A percentile compares a stretch with the other conserved stretches of the same genome.
Evolutionary conservation across 306 rosid genomes (phyloP).

Genomic region (Hippophae rhamnoides): DNA sequence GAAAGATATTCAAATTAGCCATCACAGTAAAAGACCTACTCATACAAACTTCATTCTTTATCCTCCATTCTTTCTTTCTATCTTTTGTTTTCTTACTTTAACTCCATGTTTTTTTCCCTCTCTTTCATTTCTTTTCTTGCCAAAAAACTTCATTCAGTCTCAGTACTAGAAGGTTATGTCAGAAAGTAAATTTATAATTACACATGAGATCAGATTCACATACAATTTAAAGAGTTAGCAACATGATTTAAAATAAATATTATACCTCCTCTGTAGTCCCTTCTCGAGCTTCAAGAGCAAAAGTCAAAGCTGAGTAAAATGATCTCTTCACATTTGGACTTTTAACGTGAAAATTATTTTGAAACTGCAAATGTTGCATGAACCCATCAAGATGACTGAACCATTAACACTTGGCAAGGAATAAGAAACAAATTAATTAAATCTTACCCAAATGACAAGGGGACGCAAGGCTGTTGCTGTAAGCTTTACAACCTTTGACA

Average conservation of each 20-base stretch:
- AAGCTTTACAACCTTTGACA: constrained; percentile 41
- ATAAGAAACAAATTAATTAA: constrained; percentile 11
- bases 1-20: too few relatives aligned
- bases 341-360: constrained; percentile 54
- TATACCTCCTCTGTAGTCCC: constrained; percentile 90
- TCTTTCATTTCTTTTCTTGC: too few relatives aligned
- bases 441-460: constrained; percentile 68
- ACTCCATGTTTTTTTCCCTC: too few relatives aligned
- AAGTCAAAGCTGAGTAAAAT: constrained; percentile 31
- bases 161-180: too few relatives aligned
- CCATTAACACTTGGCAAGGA: constrained; percentile 14
- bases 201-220: too few relatives aligned
- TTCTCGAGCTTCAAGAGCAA: constrained; percentile 56
- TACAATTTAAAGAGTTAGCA: neutral
- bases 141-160: too few relatives aligned
- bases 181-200: too few relatives aligned
- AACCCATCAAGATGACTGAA: constrained; percentile 20
- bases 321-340: constrained; percentile 32
- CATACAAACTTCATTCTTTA: too few relatives aligned
- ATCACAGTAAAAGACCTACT: too few relatives aligned
- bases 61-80: too few relatives aligned
- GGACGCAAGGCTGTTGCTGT: constrained; percentile 52
- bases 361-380: constrained; percentile 51
- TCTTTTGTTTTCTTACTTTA: too few relatives aligned
- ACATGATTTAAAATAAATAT: neutral